These are phyloP conservation scores for Filobasidium wieringae DNA, from an alignment of 768 basidiomycete species.

Conservation along the genomic window DNA sequence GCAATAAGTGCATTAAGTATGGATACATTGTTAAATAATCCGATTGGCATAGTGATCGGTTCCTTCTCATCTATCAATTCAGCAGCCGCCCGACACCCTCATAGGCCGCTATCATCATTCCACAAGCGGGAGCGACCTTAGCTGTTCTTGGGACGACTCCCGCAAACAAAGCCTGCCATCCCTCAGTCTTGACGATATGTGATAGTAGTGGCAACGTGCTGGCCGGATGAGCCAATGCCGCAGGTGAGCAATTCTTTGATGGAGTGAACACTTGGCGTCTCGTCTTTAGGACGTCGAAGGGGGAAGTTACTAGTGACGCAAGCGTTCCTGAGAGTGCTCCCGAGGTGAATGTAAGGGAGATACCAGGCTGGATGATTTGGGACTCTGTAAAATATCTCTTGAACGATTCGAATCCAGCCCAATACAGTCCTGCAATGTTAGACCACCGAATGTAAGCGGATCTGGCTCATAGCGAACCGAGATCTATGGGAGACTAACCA, in stretches of 20 bases:
- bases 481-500: conserved; percentile 41
- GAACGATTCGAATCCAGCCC: conserved; percentile 83
- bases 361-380: conserved; percentile 42
- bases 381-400: conserved; percentile 54
- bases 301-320: conserved; percentile 79
- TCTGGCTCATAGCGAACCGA: neutral
- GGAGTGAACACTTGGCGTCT: conserved; percentile 60
- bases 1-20: too few species aligned
- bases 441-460: neutral
- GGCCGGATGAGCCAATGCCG: conserved; percentile 32
- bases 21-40: too few species aligned
- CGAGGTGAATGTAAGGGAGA: conserved; percentile 67
- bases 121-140: conserved; percentile 95
- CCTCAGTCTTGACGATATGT: conserved; percentile 67
- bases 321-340: conserved; percentile 76
- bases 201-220: conserved; percentile 55
- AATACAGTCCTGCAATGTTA: conserved; percentile 51
- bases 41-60: too few species aligned
- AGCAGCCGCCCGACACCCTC: conserved; percentile 49
- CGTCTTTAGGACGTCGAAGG: conserved; percentile 95
- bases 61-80: conserved; percentile 15
- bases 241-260: conserved; percentile 23
- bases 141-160: conserved; percentile 77
- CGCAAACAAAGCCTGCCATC: conserved; percentile 62
- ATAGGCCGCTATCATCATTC: conserved; percentile 93